A percentile compares a stretch with the other conserved stretches of the same genome.
phyloP scores from a whole-genome alignment of 495 filamentous ascomycete genomes.

The Xylaria nigripes region DNA sequence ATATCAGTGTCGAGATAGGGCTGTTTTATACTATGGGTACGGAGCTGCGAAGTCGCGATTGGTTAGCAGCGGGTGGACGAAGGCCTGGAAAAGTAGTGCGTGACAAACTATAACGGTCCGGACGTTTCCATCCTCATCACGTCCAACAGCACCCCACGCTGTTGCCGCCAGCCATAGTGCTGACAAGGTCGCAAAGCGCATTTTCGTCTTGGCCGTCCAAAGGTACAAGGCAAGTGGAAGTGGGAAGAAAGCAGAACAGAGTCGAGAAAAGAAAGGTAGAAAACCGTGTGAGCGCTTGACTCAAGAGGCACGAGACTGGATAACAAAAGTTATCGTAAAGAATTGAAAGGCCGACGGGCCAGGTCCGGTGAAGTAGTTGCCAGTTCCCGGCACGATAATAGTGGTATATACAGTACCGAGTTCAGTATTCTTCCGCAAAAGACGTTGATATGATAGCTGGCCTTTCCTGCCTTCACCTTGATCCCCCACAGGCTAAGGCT shows the following conservation, averaged over 20 bases:
- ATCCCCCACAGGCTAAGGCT: conserved; percentile 18
- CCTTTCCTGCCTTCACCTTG: conserved; percentile 26
- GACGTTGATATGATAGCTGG: conserved; percentile 21
- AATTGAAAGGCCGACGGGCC: conserved; percentile 8
- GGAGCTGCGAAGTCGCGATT: conserved; percentile 61
- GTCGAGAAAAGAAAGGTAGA: conserved; percentile 5
- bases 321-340: background rate
- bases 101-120: conserved; percentile 47
- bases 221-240: conserved; percentile 2
- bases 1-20: conserved; percentile 97
- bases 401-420: background rate
- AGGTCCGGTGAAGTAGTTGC: conserved; percentile 8
- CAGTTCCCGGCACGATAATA: conserved; percentile 1
- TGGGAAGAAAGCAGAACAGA: conserved; percentile 1
- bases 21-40: conserved; percentile 40
- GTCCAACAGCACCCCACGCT: conserved; percentile 34
- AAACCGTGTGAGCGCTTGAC: conserved; percentile 1
- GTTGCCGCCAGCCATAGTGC: conserved; percentile 49
- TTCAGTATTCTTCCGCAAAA: background rate
- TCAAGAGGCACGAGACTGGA: conserved; percentile 11
- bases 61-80: conserved; percentile 44
- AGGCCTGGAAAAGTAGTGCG: conserved; percentile 16
- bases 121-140: conserved; percentile 40
- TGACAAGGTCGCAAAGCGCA: conserved; percentile 45
- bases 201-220: conserved; percentile 17